These are phyloP conservation scores for Eimeria brunetti DNA, from an alignment of 169 alveolate species.

Conservation along the genomic window DNA sequence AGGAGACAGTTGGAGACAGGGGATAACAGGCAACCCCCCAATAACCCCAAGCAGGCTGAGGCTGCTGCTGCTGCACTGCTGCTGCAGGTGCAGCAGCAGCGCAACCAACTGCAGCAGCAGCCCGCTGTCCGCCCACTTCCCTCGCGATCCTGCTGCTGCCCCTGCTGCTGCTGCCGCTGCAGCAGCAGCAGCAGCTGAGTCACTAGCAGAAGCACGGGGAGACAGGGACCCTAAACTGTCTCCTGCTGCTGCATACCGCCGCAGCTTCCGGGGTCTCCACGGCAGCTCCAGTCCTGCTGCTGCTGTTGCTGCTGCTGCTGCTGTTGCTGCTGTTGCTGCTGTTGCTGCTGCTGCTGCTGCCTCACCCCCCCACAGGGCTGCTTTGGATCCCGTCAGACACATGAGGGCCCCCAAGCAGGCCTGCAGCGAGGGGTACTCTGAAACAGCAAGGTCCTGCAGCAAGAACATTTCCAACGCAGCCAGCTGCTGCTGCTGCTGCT, in stretches of 20 bases:
- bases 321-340: conserved; percentile 11
- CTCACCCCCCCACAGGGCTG: neutral
- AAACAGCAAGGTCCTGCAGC: neutral
- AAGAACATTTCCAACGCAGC: conserved; percentile 1
- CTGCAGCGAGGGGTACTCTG: conserved; percentile 31
- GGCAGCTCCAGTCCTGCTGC: neutral
- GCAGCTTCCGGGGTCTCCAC: neutral
- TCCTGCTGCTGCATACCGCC: conserved; percentile 16
- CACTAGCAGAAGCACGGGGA: neutral
- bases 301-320: neutral
- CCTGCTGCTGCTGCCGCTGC: conserved; percentile 8
- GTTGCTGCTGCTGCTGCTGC: neutral
- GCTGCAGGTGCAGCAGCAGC: conserved; percentile 55
- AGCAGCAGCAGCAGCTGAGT: neutral
- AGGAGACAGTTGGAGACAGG: conserved; percentile 36
- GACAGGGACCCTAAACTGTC: neutral
- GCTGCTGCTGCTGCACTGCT: neutral
- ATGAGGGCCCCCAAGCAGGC: conserved; percentile 13
- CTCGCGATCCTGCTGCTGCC: neutral
- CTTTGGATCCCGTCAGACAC: neutral
- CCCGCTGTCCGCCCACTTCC: neutral
- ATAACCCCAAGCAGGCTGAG: neutral
- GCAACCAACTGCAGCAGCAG: conserved; percentile 32
- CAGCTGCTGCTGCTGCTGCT: conserved; percentile 23
- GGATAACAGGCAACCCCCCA: conserved; percentile 10